Evolutionary conservation across 2,329 filamentous ascomycete genomes (phyloP), one percentile per base, ranked within the genome.

Genomic region (Claviceps quebecensis): DNA sequence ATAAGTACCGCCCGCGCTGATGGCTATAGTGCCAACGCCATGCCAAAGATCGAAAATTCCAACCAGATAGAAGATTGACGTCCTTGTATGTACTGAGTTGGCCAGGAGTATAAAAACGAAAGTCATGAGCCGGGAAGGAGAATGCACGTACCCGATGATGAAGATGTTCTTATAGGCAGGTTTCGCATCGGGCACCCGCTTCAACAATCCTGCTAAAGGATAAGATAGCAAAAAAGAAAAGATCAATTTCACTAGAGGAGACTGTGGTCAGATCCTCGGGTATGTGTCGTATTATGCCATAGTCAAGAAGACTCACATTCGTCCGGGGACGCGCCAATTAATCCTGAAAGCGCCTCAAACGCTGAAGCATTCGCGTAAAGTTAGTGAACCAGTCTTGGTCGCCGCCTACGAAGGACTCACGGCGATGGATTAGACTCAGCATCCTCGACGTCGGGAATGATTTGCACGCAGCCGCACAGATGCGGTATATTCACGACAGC

Each of bases 11-110:
- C 76, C 78, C 1, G 91, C 81, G 63, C 87, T 89, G 63, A 95
- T 82, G 53, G 86, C 65, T 40, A 98, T 71, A 2, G 90, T 95
- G 40, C 78, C 77, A 14, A 94, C 69, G 52, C 93, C 94, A 66
- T 71, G 74, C 90, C 91, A 97, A 47, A 98, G 77, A 63, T 95
- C 86, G 68, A 95, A 98, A 3, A 98, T 77, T 34, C 93, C 93
- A 52, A 98, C 76, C 7, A 98, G 77, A 66, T 95, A 97, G 72
- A 98, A 97, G 23, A 93, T 65, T 4, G 86, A 86, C 16, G 88
- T 80, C 29, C 84, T 88, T 56, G 22, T 41, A 38, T 34, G 29
- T 11, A 36, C 17, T 16, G 37, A 43, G 52, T 49, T 50, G 50
- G 39, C 40, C n/a, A 34, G 16, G 2, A 46, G 17, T 40, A 19